Base-by-base conservation (phyloP, 768 basidiomycete species). In the Tulasnella sp. region DNA sequence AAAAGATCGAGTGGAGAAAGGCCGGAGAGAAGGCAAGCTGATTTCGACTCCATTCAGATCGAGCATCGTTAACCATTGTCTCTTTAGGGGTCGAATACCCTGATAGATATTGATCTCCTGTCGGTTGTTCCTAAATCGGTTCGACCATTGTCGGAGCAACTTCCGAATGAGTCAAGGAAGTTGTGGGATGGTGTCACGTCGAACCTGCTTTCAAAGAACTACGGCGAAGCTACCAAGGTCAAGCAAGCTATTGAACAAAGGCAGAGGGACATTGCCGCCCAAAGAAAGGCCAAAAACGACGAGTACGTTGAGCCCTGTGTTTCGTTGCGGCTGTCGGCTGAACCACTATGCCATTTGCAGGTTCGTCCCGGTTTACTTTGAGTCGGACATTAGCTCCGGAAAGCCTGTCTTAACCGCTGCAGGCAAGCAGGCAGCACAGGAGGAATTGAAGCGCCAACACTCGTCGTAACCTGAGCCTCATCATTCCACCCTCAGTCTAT, bases 161-260 rank as follows among this genome's bases (percentile, higher is more conserved):
- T 91, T 21, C 88, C 90, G 9, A 86, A 88, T 78, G 98, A 99
- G 87, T 97, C 95, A 81, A 87, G 96, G 80, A 91, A 90, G 86
- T 85, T 99, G 77, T 99, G 98, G 98, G 91, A 93, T 79, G 89
- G 84, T 76, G 94, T 98, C 31, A 97, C 97, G 75, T 88, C 86
- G 71, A 87, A 89, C 80, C 85, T 99, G 79, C 74, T 94, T 68
- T 89, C 86, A 83, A 99, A 98, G 89, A 94, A 97, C 83, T 99
- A 90, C 85, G 88, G 90, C 34, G 95, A 97, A 58, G 98, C 98
- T 76, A 98, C 95, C 79, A 93, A 89, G 87, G 90, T 93, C 87
- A 99, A 99, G 88, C 90, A 96, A 76, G 85, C 85, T 6, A 97
- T 99, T 78, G 98, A 99, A 86, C 97, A 99, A 89, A 90, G 84